Conservation (phyloP, 495 filamentous ascomycete species). For the Penicillium goetzii region DNA sequence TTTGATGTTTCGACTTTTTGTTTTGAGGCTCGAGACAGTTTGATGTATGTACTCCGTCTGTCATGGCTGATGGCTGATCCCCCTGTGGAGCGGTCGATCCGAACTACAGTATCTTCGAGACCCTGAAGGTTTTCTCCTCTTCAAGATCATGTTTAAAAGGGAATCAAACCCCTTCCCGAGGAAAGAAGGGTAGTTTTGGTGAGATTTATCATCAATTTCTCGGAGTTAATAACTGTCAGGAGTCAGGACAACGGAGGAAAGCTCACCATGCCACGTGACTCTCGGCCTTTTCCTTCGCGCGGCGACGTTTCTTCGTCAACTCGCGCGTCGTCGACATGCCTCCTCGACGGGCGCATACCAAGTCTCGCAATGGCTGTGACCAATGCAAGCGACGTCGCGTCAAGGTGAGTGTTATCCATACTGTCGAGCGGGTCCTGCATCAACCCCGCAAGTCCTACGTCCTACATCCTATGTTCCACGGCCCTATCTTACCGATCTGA, state of each 20-base stretch:
- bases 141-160: too few relatives aligned
- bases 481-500: not conserved
- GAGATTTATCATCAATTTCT: not conserved
- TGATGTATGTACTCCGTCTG: not conserved
- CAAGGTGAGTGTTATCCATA: constrained; percentile 43
- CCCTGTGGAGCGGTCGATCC: not conserved
- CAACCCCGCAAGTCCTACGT: not conserved
- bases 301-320: constrained; percentile 12
- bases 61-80: constrained; percentile 2
- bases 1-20: not conserved
- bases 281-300: constrained; percentile 12
- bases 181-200: not conserved
- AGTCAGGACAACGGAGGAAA: too few relatives aligned
- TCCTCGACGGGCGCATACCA: constrained; percentile 54
- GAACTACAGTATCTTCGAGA: not conserved
- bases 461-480: not conserved
- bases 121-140: too few relatives aligned
- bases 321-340: constrained; percentile 29
- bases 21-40: not conserved
- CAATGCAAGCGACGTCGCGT: constrained; percentile 62
- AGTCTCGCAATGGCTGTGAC: constrained; percentile 60
- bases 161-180: too few relatives aligned
- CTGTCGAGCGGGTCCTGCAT: constrained; percentile 3
- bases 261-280: constrained; percentile 15
- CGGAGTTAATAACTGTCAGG: constrained; percentile 8